Base-by-base conservation (phyloP, 805 yeast species). In the Lachancea quebecensis region DNA sequence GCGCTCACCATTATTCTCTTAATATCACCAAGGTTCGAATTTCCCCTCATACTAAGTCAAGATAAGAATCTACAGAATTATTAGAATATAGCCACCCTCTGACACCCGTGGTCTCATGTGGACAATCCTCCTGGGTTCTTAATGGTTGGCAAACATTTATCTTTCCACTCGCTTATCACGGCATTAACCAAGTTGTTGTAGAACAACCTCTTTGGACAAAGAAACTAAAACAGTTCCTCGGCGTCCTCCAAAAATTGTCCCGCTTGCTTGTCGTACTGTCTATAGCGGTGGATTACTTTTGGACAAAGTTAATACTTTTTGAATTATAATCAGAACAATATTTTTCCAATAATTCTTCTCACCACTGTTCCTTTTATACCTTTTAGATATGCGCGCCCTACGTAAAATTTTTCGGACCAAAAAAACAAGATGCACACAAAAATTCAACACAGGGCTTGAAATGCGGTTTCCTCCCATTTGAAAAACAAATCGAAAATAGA, bases 251-350 rank as follows among this genome's bases (percentile, higher is more conserved):
- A 43, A 16, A 38, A 46, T 17, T 7, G 12, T 37, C 43, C 32
- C 32, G 35, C 53, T 50, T 53, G 47, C 36, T 45, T 48, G 50
- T 48, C 71, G 83, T 78, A 79, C 85, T 79, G 85, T 79, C 85
- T 78, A 68, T 60, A 65, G 80, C 72, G 79, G 75, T 70, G 82
- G 83, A 75, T 35, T 62, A 72, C 67, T 74, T 77, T 77, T 75
- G 82, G 82, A 79, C 81, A 78, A 77, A 78, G 82, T 77, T 61
- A 50, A 41, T 39, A 28, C 44, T 47, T 54, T 38, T 28, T 35
- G 37, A 44, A 42, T 29, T 41, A 35, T 11, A 10, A 15, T 3
- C 25, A 12, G 4, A 38, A 38, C n/a, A 6, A 28, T n/a, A 9
- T 28, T 11, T 39, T 38, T 6, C 33, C 34, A 41, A 30, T 12